Base-by-base conservation (phyloP, 257 asterid genomes). In the Solanum arcanum region DNA sequence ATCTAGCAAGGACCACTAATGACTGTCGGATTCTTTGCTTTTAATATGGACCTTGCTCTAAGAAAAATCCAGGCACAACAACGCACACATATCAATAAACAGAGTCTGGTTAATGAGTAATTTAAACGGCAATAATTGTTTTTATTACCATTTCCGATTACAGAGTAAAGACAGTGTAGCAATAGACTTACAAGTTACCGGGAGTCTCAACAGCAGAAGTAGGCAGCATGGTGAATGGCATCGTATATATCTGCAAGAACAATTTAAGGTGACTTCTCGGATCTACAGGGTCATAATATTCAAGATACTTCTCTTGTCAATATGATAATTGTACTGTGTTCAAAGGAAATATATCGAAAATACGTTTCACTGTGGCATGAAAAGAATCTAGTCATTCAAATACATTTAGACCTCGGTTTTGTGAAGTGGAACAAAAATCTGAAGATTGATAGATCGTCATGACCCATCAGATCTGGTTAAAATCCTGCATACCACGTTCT, bases 191-290 rank as follows among this genome's bases (percentile, higher is more conserved):
- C 97, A 94, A 23, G 75, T 93, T 95, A 72, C 98, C 98, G 9
- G 98, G 98, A 85, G 83, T 88, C 88, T 95, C 98, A 49, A 95
- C 95, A 64, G 98, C 95, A 77, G 98, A 91, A 87, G 90, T 66
- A 27, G 98, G 98, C 77, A 95, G 93, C 92, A 93, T n/a, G 20
- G 91, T 90, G 69, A 95, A 94, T 52, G 98, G 98, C 73, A 86
- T 89, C 46, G 98, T 92, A 85, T 89, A 90, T 69, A 94, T 94
- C 98, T 95, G 95, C 94, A 81, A 37, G 37, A 18, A 64, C 66
- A 84, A 68, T 29, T 6, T 9, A 49, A 80, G 85, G 64, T 77
- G 84, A 77, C 9, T 6, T 42, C 20, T 77, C 39, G 1, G 5
- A 42, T 42, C 12, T 15, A 35, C 3, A 42, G n/a, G 84, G 1